Conservation (phyloP, 2,329 filamentous ascomycete genomes). For the Penicillium sp. region DNA sequence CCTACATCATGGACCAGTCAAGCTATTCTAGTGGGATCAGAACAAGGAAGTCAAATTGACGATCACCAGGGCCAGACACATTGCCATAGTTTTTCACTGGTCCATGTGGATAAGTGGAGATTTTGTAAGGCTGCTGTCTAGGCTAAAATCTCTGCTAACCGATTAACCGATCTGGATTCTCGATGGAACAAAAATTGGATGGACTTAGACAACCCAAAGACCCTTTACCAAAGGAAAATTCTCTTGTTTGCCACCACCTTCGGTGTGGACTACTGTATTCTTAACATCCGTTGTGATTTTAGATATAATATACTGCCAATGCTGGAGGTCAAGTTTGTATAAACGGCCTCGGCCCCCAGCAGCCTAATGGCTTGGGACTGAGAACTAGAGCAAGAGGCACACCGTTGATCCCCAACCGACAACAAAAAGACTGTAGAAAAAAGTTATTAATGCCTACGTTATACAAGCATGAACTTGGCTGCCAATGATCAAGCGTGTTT, state of each 20-base stretch:
- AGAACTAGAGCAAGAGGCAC: not conserved
- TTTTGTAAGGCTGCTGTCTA: conserved; percentile 11
- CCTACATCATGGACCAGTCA: not conserved
- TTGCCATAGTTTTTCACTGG: conserved; percentile 6
- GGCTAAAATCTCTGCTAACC: conserved; percentile 15
- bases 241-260: not conserved
- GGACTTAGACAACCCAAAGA: not conserved
- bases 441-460: not conserved
- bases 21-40: conserved; percentile 8
- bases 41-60: conserved; percentile 8
- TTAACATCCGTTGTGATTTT: not conserved
- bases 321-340: not conserved
- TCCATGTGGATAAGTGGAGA: not conserved
- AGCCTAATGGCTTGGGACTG: not conserved
- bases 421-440: not conserved
- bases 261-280: not conserved
- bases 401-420: not conserved
- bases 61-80: not conserved
- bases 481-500: conserved; percentile 4
- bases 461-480: not conserved
- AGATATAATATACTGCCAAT: not conserved
- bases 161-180: conserved; percentile 1
- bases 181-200: not conserved
- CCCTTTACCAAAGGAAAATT: not conserved
- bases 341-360: not conserved